Base-by-base conservation (phyloP, 106 monocot genomes). In the Apostasia ramifera region DNA sequence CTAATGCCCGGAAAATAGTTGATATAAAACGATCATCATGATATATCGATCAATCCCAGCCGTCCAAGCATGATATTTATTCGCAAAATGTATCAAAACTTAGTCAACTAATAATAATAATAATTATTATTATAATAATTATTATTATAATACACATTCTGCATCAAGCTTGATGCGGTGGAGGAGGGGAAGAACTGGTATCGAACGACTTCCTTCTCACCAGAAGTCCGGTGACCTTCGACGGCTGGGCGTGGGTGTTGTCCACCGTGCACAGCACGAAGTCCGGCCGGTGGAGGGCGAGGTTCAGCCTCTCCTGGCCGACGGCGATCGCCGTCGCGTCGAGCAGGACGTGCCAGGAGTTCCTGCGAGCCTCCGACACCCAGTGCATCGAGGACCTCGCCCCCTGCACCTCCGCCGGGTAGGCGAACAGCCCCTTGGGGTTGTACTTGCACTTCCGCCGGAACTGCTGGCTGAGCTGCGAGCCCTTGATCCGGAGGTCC, bases 381-480 rank as follows among this genome's bases (percentile, higher is more conserved):
- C 87, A 87, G 40, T 87, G 87, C 83, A 81, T 83, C 9, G 87
- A 87, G 41, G 73, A 78, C 41, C 75, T 44, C 8, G 72, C 57
- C 55, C 80, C 77, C 51, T 61, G 15, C 15, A 68, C 74, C 64
- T 75, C 81, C 0, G 74, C 87, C 4, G 87, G 83, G 55, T 87
- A 87, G 7, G 78, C 53, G 71, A 87, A 87, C 37, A 87, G 59
- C 9, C 87, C 87, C 64, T 87, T 87, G 4, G 83, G 87, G 57
- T 72, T 75, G 41, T 87, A 78, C 78, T 83, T 87, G 72, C 83
- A 75, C 64, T 87, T 87, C 65, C 87, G 71, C 61, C 87, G 71
- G 61, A 87, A 87, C 45, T 87, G 81, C 66, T 87, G 87, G 71
- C 87, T 87, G 1, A 87, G 75, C 51, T 87, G 87, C 1, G 87